Conservation (phyloP, 2,329 filamentous ascomycete genomes). For the Aureobasidium vineae region DNA sequence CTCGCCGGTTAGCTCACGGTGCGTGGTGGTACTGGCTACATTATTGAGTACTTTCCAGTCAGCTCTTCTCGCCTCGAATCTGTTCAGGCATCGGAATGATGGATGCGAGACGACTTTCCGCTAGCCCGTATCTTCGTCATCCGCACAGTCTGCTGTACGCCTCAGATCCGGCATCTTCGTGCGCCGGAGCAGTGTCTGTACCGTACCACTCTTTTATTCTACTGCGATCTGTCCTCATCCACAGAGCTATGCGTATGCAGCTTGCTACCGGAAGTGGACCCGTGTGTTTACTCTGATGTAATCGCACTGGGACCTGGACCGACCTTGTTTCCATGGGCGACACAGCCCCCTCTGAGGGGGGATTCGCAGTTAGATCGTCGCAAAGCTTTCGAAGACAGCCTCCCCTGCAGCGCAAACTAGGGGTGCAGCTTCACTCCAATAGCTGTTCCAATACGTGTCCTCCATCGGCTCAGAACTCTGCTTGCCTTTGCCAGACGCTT, state of each 20-base stretch:
- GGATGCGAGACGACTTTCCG: background rate
- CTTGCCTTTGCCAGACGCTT: background rate
- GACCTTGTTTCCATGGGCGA: conserved; percentile 9
- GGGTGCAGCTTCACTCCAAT: background rate
- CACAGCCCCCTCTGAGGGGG: conserved; percentile 16
- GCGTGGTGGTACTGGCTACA: conserved; percentile 81
- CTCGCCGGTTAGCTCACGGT: conserved; percentile 90
- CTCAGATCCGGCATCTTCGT: background rate
- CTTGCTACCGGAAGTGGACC: background rate
- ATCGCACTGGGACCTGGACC: background rate
- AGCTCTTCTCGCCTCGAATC: background rate
- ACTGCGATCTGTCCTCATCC: background rate
- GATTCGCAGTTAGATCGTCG: conserved; percentile 20
- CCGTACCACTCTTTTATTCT: background rate
- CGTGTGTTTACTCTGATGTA: conserved; percentile 20
- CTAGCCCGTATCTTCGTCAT: background rate
- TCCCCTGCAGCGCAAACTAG: conserved; percentile 1
- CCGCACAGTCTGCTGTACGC: background rate
- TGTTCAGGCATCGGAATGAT: background rate
- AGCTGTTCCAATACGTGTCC: background rate
- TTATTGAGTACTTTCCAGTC: conserved; percentile 69
- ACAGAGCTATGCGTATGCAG: background rate
- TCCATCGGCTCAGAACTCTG: background rate
- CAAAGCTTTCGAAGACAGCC: background rate
- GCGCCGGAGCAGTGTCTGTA: background rate